Base-by-base conservation (phyloP, 2,329 filamentous ascomycete genomes). In the Emericellopsis cladophorae region DNA sequence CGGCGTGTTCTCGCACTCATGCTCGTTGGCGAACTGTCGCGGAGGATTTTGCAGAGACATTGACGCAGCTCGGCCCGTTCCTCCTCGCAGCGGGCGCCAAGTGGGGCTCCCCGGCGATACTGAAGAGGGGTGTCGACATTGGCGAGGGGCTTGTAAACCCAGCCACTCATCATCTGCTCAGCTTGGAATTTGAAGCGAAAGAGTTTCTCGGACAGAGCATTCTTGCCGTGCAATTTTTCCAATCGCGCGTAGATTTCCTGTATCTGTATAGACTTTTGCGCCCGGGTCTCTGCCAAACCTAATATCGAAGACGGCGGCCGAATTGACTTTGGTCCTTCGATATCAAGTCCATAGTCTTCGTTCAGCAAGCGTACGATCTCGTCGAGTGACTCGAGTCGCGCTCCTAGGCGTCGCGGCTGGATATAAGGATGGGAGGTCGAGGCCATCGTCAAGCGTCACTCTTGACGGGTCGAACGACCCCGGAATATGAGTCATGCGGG, bases 361-460 rank as follows among this genome's bases (percentile, higher is more conserved):
- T 53, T 58, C 21, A 58, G 45, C 0, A 48, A 48, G 21, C 47
- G 43, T 16, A 58, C 51, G 10, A 44, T 49, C 24, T 47, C 45
- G 23, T 49, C 39, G 12, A 58, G 47, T 34, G 52, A 49, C 24
- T 42, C 14, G 12, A 58, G 47, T 34, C 52, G 49, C 24, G 41
- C 14, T 12, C 26, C 9, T 12, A 12, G 9, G 26, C 12, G 26
- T 29, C 26, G 26, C 12, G 26, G 12, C 26, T 12, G 26, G 12
- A 12, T 9, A 12, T 12, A 7, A 29, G 26, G 26, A 9, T 29
- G 26, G 26, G 12, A 29, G 26, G 26, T 29, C 26, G 26, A 29
- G 26, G 8, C 26, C 26, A 29, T 29, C 9, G 9, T 29, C 26
- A 12, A 29, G 26, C 9, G 26, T 12, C 26, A 9, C 12, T 29